Percentiles rank a stretch among this genome's conserved stretches.
Conservation (phyloP, 306 rosid genomes). For the Citrullus mucosospermus region DNA sequence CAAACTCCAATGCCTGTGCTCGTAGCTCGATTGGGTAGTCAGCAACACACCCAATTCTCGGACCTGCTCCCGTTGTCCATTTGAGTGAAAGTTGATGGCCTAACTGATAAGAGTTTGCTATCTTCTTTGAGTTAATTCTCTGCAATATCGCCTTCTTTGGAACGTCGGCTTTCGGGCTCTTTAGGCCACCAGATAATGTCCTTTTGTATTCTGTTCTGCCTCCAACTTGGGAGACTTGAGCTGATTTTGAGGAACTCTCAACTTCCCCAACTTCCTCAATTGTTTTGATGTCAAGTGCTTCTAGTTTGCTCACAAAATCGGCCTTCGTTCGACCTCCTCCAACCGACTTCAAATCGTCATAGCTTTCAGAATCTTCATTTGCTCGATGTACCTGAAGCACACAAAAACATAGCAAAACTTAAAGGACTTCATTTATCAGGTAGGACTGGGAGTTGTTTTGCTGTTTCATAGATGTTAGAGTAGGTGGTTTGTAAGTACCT, state of each 20-base stretch:
- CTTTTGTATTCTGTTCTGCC: constrained; percentile 31
- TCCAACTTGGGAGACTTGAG: constrained; percentile 16
- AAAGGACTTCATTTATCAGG: background rate
- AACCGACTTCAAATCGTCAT: constrained; percentile 23
- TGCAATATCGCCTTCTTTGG: constrained; percentile 55
- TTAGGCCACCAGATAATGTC: constrained; percentile 95
- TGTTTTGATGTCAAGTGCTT: constrained; percentile 8
- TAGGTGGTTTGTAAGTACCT: constrained; percentile 31
- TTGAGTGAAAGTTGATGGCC: constrained; percentile 63
- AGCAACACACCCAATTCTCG: constrained; percentile 91
- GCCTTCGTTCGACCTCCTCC: constrained; percentile 7
- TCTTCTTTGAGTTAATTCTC: constrained; percentile 85
- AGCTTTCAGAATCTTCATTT: constrained; percentile 43
- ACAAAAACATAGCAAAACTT: background rate
- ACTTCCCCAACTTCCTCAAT: constrained; percentile 17
- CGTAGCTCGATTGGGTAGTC: constrained; percentile 81
- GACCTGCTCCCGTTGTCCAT: constrained; percentile 98
- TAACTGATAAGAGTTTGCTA: constrained; percentile 55
- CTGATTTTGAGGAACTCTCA: constrained; percentile 19
- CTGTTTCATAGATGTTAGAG: background rate
- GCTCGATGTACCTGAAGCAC: constrained; percentile 43
- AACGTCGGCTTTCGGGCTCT: constrained; percentile 74
- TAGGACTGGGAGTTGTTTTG: background rate
- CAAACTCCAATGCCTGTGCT: constrained; percentile 68
- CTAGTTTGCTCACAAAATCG: background rate